Percentiles rank a stretch among this genome's conserved stretches.
Conservation (phyloP, 768 basidiomycete species). For the Clathrus columnatus region DNA sequence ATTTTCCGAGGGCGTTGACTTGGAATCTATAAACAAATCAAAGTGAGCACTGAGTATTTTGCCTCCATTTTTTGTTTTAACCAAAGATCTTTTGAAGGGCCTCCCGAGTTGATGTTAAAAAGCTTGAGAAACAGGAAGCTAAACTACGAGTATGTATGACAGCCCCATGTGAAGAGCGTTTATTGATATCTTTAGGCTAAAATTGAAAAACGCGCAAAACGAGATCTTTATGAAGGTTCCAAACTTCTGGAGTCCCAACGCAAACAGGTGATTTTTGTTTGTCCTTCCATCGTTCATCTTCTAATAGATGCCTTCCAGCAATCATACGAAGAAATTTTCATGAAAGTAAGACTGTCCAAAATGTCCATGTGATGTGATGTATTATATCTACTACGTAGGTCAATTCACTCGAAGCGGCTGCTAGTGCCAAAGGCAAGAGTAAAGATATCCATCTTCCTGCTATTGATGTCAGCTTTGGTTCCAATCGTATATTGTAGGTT, state of each 20-base stretch:
- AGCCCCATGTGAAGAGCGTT: neutral
- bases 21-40: constrained; percentile 90
- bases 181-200: constrained; percentile 54
- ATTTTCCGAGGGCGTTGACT: constrained; percentile 73
- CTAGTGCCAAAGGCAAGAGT: constrained; percentile 82
- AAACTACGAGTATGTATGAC: constrained; percentile 63
- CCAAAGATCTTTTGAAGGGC: constrained; percentile 39
- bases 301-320: constrained; percentile 41
- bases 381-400: constrained; percentile 37
- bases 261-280: constrained; percentile 55
- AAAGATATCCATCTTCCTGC: constrained; percentile 93
- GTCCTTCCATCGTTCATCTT: neutral
- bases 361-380: neutral
- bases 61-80: neutral
- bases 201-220: constrained; percentile 88
- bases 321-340: constrained; percentile 98
- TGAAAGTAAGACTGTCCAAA: constrained; percentile 55
- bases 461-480: constrained; percentile 95
- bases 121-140: constrained; percentile 93
- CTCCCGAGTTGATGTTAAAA: constrained; percentile 88
- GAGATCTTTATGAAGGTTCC: constrained; percentile 92
- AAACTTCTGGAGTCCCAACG: constrained; percentile 88
- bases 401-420: constrained; percentile 82
- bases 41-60: constrained; percentile 45
- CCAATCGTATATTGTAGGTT: constrained; percentile 81